Evolutionary conservation across 2,329 filamentous ascomycete species (phyloP).

Genomic region (Botrytis fabae): DNA sequence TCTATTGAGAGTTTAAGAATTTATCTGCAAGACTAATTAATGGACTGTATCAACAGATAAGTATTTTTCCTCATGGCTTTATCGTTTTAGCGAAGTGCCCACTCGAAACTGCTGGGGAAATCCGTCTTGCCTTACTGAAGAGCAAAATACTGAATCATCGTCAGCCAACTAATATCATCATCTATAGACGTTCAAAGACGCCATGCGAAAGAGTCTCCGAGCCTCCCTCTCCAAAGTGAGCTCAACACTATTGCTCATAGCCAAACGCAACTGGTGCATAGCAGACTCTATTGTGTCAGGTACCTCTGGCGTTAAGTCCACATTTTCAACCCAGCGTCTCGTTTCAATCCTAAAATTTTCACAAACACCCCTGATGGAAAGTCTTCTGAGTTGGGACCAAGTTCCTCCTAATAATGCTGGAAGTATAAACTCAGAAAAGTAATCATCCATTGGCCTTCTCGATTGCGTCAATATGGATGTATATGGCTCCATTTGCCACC

Average conservation of each 20-base stretch:
- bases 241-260: not conserved
- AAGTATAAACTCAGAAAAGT: not conserved
- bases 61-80: not conserved
- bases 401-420: not conserved
- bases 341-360: not conserved
- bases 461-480: not conserved
- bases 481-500: not conserved
- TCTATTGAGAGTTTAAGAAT: not conserved
- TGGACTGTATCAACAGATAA: not conserved
- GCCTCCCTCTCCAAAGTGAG: not conserved
- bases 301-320: not conserved
- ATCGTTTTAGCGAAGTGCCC: not conserved
- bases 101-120: not conserved
- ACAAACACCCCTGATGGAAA: not conserved
- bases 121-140: accelerated
- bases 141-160: too few relatives aligned
- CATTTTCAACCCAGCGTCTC: not conserved
- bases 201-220: not conserved
- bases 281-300: not conserved
- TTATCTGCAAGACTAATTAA: not conserved
- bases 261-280: not conserved
- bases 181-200: accelerated
- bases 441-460: not conserved
- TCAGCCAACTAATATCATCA: not conserved
- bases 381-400: not conserved